Conservation (phyloP, 202 grass and related monocot species). For the Schoenoplectus tabernaemontani region DNA sequence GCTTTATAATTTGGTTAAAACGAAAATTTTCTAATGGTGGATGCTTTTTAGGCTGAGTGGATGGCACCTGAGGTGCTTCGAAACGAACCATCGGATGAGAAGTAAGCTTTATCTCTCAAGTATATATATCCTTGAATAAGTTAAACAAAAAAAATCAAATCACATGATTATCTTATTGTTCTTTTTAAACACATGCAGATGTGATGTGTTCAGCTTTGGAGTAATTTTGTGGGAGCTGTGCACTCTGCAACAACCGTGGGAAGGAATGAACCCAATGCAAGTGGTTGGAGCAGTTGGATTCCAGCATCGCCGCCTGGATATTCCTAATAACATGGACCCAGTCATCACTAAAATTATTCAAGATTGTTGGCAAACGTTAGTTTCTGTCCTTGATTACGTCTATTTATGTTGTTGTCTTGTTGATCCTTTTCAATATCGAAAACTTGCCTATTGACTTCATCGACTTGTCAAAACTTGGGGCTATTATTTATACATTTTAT, state of each 20-base stretch:
- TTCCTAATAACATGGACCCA: slow-evolving; percentile 78
- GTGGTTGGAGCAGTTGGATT: slow-evolving; percentile 96
- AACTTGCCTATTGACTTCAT: not conserved
- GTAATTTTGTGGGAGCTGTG: slow-evolving; percentile 97
- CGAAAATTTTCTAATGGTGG: not conserved
- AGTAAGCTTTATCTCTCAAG: slow-evolving; percentile 42
- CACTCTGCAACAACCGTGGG: slow-evolving; percentile 86
- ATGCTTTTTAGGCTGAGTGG: slow-evolving; percentile 75
- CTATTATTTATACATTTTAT: not conserved
- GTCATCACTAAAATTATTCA: slow-evolving; percentile 61
- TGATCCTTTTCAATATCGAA: not conserved
- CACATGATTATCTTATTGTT: not conserved
- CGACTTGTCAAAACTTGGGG: not conserved
- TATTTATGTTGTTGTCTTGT: not conserved
- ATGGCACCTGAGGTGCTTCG: slow-evolving; percentile 97
- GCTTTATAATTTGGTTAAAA: slow-evolving; percentile 22
- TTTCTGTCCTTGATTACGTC: slow-evolving; percentile 12
- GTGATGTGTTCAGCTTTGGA: slow-evolving; percentile 93
- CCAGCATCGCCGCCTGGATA: slow-evolving; percentile 84
- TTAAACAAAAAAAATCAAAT: not conserved
- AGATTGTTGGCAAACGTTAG: slow-evolving; percentile 93
- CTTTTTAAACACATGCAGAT: slow-evolving; percentile 41
- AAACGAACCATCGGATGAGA: slow-evolving; percentile 92
- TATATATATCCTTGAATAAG: not conserved
- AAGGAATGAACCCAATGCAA: slow-evolving; percentile 99